Evolutionary conservation across 192 early-diverging fungal species (phyloP), one percentile per base, ranked within the genome.

Genomic region (Coemansia guatemalensis): DNA sequence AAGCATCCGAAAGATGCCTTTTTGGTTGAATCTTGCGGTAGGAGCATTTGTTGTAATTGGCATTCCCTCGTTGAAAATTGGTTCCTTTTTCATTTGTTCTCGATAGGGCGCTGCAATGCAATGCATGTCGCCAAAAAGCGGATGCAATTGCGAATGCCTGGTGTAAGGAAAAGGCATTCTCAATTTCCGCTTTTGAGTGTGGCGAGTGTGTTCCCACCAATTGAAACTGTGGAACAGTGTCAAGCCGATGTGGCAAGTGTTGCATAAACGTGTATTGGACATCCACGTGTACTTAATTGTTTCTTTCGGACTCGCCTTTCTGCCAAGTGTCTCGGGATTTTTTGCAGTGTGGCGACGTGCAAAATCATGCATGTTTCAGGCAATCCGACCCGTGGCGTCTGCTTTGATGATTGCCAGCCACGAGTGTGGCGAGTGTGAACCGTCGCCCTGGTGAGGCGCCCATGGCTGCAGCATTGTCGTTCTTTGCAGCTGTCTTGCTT

Each of bases 181-280:
- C 60, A 60, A 62, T 69, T 69, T 59, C 44, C 26, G 24, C 17
- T 20, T 41, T 18, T 64, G 24, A 33, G 29, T 69, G 67, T 62
- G 67, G 54, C 60, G 55, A 41, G 54, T 62, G 54, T 22, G 25
- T n/a, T n/a, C 21, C 52, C 39, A 20, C 54, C 67, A 57, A 47
- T 58, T 26, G 20, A 21, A 52, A 26, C 20, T 6, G 5, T 22
- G 18, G 49, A 57, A 51, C 18, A 57, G 52, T 51, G 55, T 69
- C 67, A 69, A 69, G 47, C 52, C 33, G 60, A 21, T 69, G 67
- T 69, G 67, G 67, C 67, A 62, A 54, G 62, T 52, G 39, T 17
- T 62, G 60, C 60, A 56, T 56, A 4, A 12, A 44, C 14, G 39
- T 29, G 14, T 26, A 12, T 0, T 18, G 24, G 2, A 63, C 21